These are phyloP conservation scores for Chaetomium fimeti DNA, from an alignment of 495 filamentous ascomycete genomes.

Conservation along the genomic window DNA sequence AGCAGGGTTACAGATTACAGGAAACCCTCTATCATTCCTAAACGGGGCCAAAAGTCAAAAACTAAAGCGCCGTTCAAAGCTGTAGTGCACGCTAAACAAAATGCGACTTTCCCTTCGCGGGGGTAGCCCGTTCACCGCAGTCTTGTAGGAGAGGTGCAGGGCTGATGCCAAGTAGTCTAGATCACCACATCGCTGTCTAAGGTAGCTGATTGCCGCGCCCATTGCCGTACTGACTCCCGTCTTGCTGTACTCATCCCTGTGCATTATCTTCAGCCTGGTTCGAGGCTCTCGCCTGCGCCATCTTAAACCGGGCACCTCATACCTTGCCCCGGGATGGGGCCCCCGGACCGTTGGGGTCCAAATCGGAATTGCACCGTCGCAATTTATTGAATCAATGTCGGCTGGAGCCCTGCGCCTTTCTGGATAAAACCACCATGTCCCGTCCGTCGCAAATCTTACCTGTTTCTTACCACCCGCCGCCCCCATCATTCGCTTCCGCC, in stretches of 20 bases:
- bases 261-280: not conserved
- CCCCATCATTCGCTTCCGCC: not conserved
- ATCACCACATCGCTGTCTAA: too few species aligned
- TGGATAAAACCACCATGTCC: not conserved
- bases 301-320: not conserved
- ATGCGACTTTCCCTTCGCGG: not conserved
- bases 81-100: not conserved
- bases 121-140: not conserved
- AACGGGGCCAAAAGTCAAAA: too few species aligned
- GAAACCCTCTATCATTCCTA: too few species aligned
- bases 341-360: not conserved
- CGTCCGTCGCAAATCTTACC: not conserved
- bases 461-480: not conserved
- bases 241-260: not conserved
- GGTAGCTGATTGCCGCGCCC: too few species aligned
- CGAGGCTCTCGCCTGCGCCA: not conserved
- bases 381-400: not conserved
- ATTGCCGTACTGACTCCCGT: not conserved
- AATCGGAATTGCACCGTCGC: conserved; percentile 4
- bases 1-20: too few species aligned
- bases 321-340: too few species aligned
- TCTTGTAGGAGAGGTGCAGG: not conserved
- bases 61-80: too few species aligned
- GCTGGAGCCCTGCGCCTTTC: not conserved
- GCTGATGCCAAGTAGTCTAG: too few species aligned